These are phyloP conservation scores for Saccharomycopsis sp. DNA, from an alignment of 805 yeast species.

Conservation along the genomic window DNA sequence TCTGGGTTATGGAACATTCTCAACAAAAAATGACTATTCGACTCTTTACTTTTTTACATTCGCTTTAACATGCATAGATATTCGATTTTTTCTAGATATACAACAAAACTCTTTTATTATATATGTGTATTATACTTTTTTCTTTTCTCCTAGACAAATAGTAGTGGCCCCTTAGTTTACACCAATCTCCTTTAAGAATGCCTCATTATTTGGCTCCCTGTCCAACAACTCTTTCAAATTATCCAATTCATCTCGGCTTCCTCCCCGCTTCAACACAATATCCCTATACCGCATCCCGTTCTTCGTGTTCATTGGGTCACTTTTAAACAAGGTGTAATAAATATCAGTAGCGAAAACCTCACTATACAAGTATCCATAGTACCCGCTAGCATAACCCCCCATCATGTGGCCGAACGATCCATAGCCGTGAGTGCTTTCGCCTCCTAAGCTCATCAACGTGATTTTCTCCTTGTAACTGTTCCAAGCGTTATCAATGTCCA, in stretches of 20 bases:
- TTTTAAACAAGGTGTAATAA: slow-evolving; percentile 59
- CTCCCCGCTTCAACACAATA: slow-evolving; percentile 64
- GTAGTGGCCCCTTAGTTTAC: slow-evolving; percentile 22
- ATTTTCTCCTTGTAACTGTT: slow-evolving; percentile 55
- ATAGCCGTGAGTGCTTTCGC: slow-evolving; percentile 50
- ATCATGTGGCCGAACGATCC: slow-evolving; percentile 74
- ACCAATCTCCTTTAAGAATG: slow-evolving; percentile 65
- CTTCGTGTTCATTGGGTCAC: slow-evolving; percentile 54
- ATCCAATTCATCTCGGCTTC: slow-evolving; percentile 61
- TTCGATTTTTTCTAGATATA: no score
- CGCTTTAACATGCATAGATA: neutral
- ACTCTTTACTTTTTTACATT: no score
- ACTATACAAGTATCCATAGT: slow-evolving; percentile 82
- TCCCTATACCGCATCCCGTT: slow-evolving; percentile 66
- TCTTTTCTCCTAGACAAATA: neutral
- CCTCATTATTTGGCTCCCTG: slow-evolving; percentile 64
- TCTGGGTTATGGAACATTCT: slow-evolving; percentile 15
- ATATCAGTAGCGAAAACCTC: slow-evolving; percentile 81
- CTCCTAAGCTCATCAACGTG: slow-evolving; percentile 50
- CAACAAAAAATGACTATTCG: slow-evolving; percentile 11
- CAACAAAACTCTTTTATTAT: neutral
- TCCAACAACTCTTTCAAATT: slow-evolving; percentile 61
- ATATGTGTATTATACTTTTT: neutral
- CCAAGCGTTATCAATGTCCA: slow-evolving; percentile 46
- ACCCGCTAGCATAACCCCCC: slow-evolving; percentile 83